Evolutionary conservation across 257 asterid species (phyloP), one percentile per base, ranked within the genome.

Genomic region (Solanum gracilifrons): DNA sequence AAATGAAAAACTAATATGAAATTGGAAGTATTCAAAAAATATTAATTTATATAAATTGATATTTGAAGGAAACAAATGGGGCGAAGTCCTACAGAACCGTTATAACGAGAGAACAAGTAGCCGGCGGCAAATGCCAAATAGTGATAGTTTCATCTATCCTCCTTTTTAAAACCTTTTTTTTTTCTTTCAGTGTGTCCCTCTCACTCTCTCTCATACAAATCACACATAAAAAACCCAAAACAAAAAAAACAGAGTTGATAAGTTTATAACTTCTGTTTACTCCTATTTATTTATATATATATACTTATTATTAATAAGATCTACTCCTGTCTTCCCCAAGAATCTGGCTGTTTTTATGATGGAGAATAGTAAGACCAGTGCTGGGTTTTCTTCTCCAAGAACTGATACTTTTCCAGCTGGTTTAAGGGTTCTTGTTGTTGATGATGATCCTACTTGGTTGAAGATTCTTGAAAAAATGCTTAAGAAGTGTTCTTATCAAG

Each of bases 391-490:
- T 46, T 92, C 98, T 48, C 92, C 96, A 46, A 91, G 95, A 89
- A 48, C 89, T 85, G 98, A 94, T 6, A 55, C 90, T 72, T 97
- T 97, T 88, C 99, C 99, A 85, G 97, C 96, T 73, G 99, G 99
- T 36, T 91, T 97, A 16, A 89, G 99, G 87, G 99, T 97, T 39
- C 99, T 97, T 23, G 99, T 97, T 43, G 99, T 97, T 27, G 99
- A 97, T 85, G 99, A 95, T 91, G 99, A 95, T 90, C 98, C 98
- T 23, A 97, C 99, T 3, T 97, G 99, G 98, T 91, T 97, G 89
- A 95, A 94, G 94, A 97, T 97, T 93, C 98, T 97, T 71, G 99
- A 97, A 33, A 97, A 94, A 93, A 97, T 97, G 99, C 99, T 97
- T 39, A 97, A 94, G 90, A 97, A 95, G 86, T 97, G 99, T 91